Evolutionary conservation across 306 rosid genomes (phyloP), one percentile per base, ranked within the genome.

Genomic region (Sophora flavescens): DNA sequence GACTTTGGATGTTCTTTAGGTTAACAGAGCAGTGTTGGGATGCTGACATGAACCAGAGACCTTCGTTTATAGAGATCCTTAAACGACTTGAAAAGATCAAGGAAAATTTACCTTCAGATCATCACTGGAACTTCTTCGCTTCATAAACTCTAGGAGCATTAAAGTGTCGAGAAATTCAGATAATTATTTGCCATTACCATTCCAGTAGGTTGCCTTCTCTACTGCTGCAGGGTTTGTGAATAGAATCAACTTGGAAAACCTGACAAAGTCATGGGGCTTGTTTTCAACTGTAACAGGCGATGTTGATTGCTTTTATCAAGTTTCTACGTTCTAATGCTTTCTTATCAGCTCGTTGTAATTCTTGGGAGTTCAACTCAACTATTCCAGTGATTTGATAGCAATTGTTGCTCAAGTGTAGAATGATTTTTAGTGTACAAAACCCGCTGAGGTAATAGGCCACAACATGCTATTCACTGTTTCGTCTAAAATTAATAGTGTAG

Each of bases 31-130:
- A 79, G 53, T 93, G 97, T 82, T 91, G 98, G 98, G 81, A 85
- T 35, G 54, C 86, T 36, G 96, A 93, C 78, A 81, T 82, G 88
- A 93, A 76, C 81, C 84, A 63, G 71, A 89, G 98, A 68, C 98
- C 98, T 52, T 80, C 87, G 41, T 93, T 93, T 88, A 81, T 93
- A 83, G 97, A 91, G 28, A 93, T 93, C 74, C 92, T 93, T 78
- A 91, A 89, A 75, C 84, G 78, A 72, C 97, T 93, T 41, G 98
- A 93, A 68, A 91, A 74, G 90, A 61, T 87, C 38, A 91, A 93
- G 83, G 98, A 88, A 70, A 86, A 42, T 80, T 69, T 86, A 12
- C 90, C 90, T 4, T 13, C 96, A 38, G 98, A 91, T 58, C 91
- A 91, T 87, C 92, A 87, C 78, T 91, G 98, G 98, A 68, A 66